phyloP scores from a whole-genome alignment of 169 alveolate species.

The Eimeria praecox region DNA sequence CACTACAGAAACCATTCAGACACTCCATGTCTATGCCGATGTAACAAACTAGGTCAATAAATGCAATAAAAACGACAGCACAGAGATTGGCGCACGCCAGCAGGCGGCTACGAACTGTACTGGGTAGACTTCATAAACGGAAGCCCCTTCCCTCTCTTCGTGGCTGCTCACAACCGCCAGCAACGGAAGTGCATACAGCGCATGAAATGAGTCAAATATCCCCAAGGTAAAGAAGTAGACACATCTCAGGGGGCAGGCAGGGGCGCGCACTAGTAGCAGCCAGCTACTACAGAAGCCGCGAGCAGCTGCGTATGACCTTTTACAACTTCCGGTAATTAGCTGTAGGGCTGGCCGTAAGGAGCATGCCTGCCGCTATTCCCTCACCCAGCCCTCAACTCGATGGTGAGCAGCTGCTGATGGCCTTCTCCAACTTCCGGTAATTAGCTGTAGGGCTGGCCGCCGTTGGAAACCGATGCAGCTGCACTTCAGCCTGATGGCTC shows the following conservation, averaged over 20 bases:
- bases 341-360: no score
- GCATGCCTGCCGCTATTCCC: not conserved
- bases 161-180: not conserved
- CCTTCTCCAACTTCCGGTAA: not conserved
- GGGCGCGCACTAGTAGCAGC: not conserved
- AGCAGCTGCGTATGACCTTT: no score
- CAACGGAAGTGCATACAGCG: not conserved
- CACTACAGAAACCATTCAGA: not conserved
- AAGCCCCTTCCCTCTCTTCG: not conserved
- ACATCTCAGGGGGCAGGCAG: not conserved
- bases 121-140: not conserved
- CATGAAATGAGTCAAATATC: not conserved
- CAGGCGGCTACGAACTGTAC: not conserved
- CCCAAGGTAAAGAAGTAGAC: not conserved
- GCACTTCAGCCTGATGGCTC: not conserved
- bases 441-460: not conserved
- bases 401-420: not conserved
- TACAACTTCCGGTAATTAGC: no score
- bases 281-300: not conserved
- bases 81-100: not conserved
- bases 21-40: not conserved
- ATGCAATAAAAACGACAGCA: not conserved
- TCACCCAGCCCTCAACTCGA: not conserved
- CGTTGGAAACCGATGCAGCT: not conserved
- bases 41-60: not conserved